These are phyloP conservation scores for Periconia sp. DNA, from an alignment of 2,329 filamentous ascomycete genomes.

Conservation along the genomic window DNA sequence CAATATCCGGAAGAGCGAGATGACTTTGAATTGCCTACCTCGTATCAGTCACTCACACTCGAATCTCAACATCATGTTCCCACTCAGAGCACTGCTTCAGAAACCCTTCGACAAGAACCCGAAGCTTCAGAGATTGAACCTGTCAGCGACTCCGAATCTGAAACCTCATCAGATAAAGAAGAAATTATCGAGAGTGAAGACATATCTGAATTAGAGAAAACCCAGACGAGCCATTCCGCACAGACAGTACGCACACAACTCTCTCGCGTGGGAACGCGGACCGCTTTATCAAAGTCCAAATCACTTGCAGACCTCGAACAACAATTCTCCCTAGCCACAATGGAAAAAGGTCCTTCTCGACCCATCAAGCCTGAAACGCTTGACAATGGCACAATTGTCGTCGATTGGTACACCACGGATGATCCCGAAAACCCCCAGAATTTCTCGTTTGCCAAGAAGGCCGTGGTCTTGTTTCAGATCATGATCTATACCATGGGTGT, in stretches of 20 bases:
- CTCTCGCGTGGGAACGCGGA: conserved; percentile 40
- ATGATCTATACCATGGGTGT: conserved; percentile 65
- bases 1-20: conserved; percentile 62
- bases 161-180: conserved; percentile 25
- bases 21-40: conserved; percentile 55
- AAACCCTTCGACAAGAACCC: conserved; percentile 7
- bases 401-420: conserved; percentile 49
- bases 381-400: conserved; percentile 42
- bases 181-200: conserved; percentile 16
- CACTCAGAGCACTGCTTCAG: conserved; percentile 7
- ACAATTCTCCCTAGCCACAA: conserved; percentile 37
- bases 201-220: conserved; percentile 35
- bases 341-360: conserved; percentile 38
- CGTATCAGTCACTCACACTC: conserved; percentile 36
- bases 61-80: conserved; percentile 13
- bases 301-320: conserved; percentile 46
- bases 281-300: conserved; percentile 37
- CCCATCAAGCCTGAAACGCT: conserved; percentile 39
- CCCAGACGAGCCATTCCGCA: conserved; percentile 29
- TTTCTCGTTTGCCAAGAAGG: conserved; percentile 40
- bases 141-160: conserved; percentile 23
- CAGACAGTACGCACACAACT: conserved; percentile 31
- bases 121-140: conserved; percentile 28
- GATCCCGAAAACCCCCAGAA: conserved; percentile 45
- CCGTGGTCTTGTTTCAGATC: conserved; percentile 42